Percentiles rank a stretch among this genome's conserved stretches.
Conservation (phyloP, 176 grass and related monocot genomes). For the Aegilops longissima region DNA sequence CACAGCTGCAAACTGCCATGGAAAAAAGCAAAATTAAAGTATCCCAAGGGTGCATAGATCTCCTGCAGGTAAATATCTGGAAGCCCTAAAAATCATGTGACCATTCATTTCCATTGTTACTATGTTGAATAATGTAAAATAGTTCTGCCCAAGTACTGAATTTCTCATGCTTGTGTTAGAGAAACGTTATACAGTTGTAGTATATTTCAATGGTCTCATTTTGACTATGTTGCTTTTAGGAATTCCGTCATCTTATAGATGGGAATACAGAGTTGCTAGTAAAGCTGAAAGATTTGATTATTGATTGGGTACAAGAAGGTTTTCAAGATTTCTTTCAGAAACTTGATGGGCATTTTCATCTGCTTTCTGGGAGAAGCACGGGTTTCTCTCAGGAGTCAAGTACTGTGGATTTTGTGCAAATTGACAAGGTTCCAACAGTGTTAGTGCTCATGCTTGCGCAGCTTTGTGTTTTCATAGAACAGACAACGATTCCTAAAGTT, state of each 20-base stretch:
- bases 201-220: constrained; percentile 33
- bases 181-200: background rate
- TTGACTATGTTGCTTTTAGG: constrained; percentile 50
- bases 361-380: constrained; percentile 82
- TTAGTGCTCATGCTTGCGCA: constrained; percentile 85
- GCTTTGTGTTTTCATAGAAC: constrained; percentile 90
- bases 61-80: constrained; percentile 68
- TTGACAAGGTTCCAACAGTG: constrained; percentile 72
- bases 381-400: constrained; percentile 42
- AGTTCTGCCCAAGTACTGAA: constrained; percentile 20
- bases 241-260: constrained; percentile 86
- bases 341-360: constrained; percentile 78
- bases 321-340: constrained; percentile 97
- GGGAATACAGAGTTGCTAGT: constrained; percentile 78
- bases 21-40: constrained; percentile 76
- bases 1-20: constrained; percentile 65
- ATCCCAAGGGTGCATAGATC: constrained; percentile 86
- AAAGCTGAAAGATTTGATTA: constrained; percentile 85
- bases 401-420: constrained; percentile 44
- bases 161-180: constrained; percentile 5
- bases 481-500: constrained; percentile 86
- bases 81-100: background rate
- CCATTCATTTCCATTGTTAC: background rate
- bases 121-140: constrained; percentile 21
- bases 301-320: constrained; percentile 99